Evolutionary conservation across 192 early-diverging fungal species (phyloP), one percentile per base, ranked within the genome.

Genomic region (Chytriomyces confervae): DNA sequence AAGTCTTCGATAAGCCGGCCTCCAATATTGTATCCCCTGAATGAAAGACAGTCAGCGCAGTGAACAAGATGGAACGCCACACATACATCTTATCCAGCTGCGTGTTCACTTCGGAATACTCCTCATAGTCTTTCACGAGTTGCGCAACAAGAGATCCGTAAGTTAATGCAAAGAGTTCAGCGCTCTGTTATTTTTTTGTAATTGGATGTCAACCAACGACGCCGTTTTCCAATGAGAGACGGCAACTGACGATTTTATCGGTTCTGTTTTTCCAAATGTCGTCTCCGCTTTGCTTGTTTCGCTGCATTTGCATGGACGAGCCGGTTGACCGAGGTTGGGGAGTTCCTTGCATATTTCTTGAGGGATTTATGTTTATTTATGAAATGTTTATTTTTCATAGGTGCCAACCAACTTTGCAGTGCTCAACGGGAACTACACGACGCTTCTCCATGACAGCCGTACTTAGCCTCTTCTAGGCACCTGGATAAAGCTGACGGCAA

Each of bases 1-100:
- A 98, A 95, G 79, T 99, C 98, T 76, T 99, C 98, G 76, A 98
- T 95, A 66, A 99, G 83, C 3, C 96, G 90, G 43, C 91, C 88
- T 27, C 98, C 98, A 69, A 99, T 99, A 79, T 96, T 98, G 83
- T 99, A 98, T 43, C 98, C 98, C 94, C 94, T 95, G 6, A 27
- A 8, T 36, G 9, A 61, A 11, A 29, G 66, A 16, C 24, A 71
- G 74, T 44, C 60, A 64, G 75, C 9, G 62, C 61, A 62, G 48
- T 6, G 46, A 82, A 9, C 18, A 11, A 20, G 46, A 79, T 4
- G 13, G 18, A 5, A 20, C 27, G 10, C 18, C 5, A 72, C 0
- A 82, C 83, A 60, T 89, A 95, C 95, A 99, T 98, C 83, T 98
- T 96, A 48, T 99, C 97, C 53, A 99, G 91, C 79, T 99, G 95